Evolutionary conservation across 129 eudicot genomes (phyloP).

Genomic region (Logfia minima): DNA sequence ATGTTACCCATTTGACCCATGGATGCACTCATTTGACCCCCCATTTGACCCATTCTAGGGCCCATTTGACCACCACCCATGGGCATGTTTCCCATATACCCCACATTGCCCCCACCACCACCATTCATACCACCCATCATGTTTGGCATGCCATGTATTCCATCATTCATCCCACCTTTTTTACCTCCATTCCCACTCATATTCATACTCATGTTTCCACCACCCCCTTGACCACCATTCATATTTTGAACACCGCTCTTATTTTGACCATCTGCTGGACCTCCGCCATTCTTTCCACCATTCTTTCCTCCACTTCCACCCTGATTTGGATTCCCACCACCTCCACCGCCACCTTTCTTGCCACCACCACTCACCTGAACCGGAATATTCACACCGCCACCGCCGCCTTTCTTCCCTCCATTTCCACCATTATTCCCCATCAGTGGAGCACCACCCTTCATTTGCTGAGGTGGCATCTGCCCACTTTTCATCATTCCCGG

Average conservation of each 20-base stretch:
- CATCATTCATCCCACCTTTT: constrained; percentile 73
- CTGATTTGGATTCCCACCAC: constrained; percentile 27
- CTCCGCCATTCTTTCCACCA: constrained; percentile 39
- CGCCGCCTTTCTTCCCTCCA: constrained; percentile 53
- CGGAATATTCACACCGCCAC: constrained; percentile 44
- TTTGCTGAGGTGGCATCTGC: constrained; percentile 47
- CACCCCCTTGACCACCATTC: constrained; percentile 39
- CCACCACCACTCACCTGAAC: constrained; percentile 34
- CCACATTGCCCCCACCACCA: constrained; percentile 45
- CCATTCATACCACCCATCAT: constrained; percentile 40
- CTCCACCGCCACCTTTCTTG: constrained; percentile 30
- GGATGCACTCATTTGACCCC: constrained; percentile 50
- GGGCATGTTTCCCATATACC: constrained; percentile 45
- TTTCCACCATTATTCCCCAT: constrained; percentile 37
- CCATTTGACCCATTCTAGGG: constrained; percentile 42
- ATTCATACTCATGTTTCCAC: constrained; percentile 28
- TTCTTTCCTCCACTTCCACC: constrained; percentile 31
- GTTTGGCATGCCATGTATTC: constrained; percentile 69
- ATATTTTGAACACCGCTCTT: constrained; percentile 35
- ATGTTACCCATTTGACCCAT: constrained; percentile 54
- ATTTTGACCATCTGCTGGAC: constrained; percentile 29
- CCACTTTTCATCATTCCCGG: constrained; percentile 44
- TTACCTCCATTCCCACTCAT: constrained; percentile 51
- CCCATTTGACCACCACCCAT: constrained; percentile 17
- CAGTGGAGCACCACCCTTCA: constrained; percentile 46